phyloP scores from a whole-genome alignment of 305 asterid species.

The Plantago lanceolata region DNA sequence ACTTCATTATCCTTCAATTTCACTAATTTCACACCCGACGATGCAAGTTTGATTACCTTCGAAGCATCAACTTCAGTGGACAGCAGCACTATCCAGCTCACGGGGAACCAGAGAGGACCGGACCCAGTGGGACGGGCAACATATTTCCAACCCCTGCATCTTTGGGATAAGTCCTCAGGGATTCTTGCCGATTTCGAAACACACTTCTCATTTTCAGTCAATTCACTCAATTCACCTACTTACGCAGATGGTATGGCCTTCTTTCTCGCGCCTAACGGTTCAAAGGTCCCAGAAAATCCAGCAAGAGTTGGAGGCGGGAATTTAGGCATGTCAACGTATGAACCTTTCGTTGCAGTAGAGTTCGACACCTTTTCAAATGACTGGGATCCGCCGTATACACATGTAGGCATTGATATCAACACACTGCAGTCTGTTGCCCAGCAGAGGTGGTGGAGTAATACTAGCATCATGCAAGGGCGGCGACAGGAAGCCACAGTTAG shows the following conservation, averaged over 20 bases:
- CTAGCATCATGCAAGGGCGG: slow-evolving; percentile 6
- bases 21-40: background rate
- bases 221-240: slow-evolving; percentile 3
- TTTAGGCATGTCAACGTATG: slow-evolving; percentile 21
- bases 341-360: slow-evolving; percentile 28
- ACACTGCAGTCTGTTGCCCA: slow-evolving; percentile 19
- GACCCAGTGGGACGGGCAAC: slow-evolving; percentile 27
- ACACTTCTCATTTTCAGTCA: slow-evolving; percentile 26
- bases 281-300: slow-evolving; percentile 24
- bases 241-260: slow-evolving; percentile 33
- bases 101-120: no score
- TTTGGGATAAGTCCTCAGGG: slow-evolving; percentile 27
- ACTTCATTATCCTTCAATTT: background rate
- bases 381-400: slow-evolving; percentile 16
- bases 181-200: slow-evolving; percentile 29
- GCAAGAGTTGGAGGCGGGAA: slow-evolving; percentile 3
- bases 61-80: background rate
- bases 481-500: slow-evolving; percentile 25
- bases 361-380: slow-evolving; percentile 16
- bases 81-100: background rate
- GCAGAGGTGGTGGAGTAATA: slow-evolving; percentile 17
- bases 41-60: background rate
- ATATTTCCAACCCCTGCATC: slow-evolving; percentile 21
- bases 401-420: slow-evolving; percentile 29
- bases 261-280: slow-evolving; percentile 28